Conservation (phyloP, 768 basidiomycete species). For the Leucocoprinus birnbaumii region DNA sequence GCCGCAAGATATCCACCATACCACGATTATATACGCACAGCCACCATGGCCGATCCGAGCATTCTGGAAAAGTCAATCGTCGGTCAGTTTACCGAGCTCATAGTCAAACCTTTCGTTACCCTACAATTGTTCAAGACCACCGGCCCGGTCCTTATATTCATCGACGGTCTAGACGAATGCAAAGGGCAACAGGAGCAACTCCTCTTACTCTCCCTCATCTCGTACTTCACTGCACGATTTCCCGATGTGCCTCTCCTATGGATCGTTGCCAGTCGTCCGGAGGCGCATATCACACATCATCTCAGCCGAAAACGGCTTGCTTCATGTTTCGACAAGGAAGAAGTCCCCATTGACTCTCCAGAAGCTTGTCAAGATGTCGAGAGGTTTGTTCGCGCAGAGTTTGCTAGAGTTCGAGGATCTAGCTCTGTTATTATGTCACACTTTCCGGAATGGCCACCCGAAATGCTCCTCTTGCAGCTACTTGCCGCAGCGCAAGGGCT, state of each 20-base stretch:
- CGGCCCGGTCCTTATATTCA: not conserved
- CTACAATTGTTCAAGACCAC: not conserved
- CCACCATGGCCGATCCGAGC: conserved; percentile 5
- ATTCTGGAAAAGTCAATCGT: conserved; percentile 7
- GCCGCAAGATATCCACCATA: conserved; percentile 6
- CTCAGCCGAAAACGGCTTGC: not conserved
- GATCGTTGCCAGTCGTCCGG: conserved; percentile 5
- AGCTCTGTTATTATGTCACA: too few relatives aligned
- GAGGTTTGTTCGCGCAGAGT: too few relatives aligned
- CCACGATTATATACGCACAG: not conserved
- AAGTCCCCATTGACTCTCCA: not conserved
- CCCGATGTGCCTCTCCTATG: not conserved
- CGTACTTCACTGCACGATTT: not conserved
- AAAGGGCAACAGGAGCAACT: not conserved
- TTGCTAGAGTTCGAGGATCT: too few relatives aligned
- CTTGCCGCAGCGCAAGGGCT: too few relatives aligned
- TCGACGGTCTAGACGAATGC: conserved; percentile 2
- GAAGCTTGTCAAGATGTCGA: too few relatives aligned
- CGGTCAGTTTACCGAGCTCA: conserved; percentile 12
- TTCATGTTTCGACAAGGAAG: not conserved
- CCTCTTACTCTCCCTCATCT: not conserved
- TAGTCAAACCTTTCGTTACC: conserved; percentile 13
- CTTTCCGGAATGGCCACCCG: too few relatives aligned
- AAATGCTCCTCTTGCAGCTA: too few relatives aligned
- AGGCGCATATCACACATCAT: not conserved